These are phyloP conservation scores for Raffaelea deltoideospora DNA, from an alignment of 2,329 filamentous ascomycete genomes.

Conservation along the genomic window DNA sequence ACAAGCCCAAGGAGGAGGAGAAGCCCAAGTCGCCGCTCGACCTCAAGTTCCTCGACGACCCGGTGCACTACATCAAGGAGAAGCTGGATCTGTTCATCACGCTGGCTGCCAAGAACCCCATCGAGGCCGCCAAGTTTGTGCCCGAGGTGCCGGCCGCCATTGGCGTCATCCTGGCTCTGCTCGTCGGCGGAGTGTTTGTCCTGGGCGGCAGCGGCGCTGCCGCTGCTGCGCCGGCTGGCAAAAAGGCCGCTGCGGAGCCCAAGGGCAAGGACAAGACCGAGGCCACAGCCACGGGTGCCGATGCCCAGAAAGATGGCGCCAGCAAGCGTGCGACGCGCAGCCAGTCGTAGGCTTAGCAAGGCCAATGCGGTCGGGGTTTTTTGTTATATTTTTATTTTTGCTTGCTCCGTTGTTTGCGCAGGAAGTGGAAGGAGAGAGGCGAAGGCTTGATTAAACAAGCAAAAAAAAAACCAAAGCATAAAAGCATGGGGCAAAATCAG, in stretches of 20 bases:
- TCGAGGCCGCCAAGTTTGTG: slow-evolving; percentile 75
- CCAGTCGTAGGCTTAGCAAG: slow-evolving; percentile 22
- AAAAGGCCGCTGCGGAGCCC: slow-evolving; percentile 39
- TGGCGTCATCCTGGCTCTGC: slow-evolving; percentile 54
- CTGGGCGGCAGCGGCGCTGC: slow-evolving; percentile 48
- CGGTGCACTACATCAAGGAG: slow-evolving; percentile 74
- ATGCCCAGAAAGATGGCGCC: slow-evolving; percentile 54
- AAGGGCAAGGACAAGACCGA: slow-evolving; percentile 56
- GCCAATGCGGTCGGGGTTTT: background rate
- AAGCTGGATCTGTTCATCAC: slow-evolving; percentile 85
- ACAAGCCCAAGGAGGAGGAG: slow-evolving; percentile 58
- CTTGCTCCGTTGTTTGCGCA: background rate
- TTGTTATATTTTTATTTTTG: background rate
- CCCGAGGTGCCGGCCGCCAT: slow-evolving; percentile 80
- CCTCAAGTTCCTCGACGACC: slow-evolving; percentile 82
- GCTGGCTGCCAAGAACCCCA: slow-evolving; percentile 65
- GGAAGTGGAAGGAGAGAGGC: background rate
- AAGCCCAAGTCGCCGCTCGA: slow-evolving; percentile 57
- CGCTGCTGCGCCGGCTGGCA: slow-evolving; percentile 58
- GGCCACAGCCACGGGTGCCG: slow-evolving; percentile 45
- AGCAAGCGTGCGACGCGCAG: slow-evolving; percentile 45
- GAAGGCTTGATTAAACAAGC: too few species aligned
- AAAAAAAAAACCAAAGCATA: too few species aligned
- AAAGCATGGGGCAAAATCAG: too few species aligned
- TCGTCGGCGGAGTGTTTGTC: slow-evolving; percentile 43